phyloP scores from a whole-genome alignment of 1,284 basidiomycete genomes.

The Leccinum pallidistipes region DNA sequence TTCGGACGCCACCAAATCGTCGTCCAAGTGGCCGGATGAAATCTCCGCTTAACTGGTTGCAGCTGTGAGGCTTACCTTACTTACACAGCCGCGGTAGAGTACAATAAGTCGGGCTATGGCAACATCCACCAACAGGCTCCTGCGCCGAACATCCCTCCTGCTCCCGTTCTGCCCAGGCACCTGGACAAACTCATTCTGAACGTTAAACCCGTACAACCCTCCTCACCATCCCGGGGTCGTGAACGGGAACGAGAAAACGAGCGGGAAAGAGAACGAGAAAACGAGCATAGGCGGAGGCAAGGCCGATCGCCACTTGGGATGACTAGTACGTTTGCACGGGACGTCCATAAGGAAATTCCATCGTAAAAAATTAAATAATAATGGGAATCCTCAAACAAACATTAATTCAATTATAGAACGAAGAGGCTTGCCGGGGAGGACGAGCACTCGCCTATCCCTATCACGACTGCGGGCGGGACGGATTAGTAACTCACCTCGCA shows the following conservation, averaged over 20 bases:
- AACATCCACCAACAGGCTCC: constrained; percentile 40
- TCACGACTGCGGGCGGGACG: constrained; percentile 38
- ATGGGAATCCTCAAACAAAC: no score
- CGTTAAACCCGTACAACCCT: constrained; percentile 41
- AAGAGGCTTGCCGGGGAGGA: constrained; percentile 21
- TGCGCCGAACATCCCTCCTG: constrained; percentile 77
- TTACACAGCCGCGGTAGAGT: constrained; percentile 38
- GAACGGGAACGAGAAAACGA: constrained; percentile 36
- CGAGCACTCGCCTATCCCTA: constrained; percentile 31
- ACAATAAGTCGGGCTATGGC: constrained; percentile 27
- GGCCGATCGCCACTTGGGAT: constrained; percentile 33
- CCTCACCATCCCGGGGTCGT: constrained; percentile 30
- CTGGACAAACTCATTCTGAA: constrained; percentile 95
- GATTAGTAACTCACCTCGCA: constrained; percentile 34
- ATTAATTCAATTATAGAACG: background rate
- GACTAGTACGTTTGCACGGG: constrained; percentile 30
- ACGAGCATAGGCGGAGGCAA: constrained; percentile 33
- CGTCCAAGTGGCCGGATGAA: constrained; percentile 67
- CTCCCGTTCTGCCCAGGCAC: constrained; percentile 86
- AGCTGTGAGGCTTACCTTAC: constrained; percentile 77
- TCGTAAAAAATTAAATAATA: no score
- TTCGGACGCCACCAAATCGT: constrained; percentile 30
- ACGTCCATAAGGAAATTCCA: constrained; percentile 17
- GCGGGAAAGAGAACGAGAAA: constrained; percentile 32
- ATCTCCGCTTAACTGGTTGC: constrained; percentile 58